Conservation (phyloP, 2,329 filamentous ascomycete genomes). For the Pyrenophora teres region DNA sequence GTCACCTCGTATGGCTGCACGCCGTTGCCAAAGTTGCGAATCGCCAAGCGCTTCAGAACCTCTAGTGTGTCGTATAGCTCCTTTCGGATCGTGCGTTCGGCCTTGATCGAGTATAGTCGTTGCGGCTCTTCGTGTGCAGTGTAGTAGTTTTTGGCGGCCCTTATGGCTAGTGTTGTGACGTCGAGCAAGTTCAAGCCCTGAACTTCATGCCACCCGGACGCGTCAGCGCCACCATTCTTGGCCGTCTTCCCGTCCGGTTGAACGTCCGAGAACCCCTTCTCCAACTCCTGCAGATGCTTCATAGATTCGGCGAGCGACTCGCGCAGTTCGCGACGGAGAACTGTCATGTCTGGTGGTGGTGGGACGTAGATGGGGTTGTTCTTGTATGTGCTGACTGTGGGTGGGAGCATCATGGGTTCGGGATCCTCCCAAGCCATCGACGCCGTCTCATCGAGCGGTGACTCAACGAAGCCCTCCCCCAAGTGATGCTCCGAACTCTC, state of each 20-base stretch:
- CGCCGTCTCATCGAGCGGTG: conserved; percentile 59
- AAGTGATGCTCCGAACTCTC: conserved; percentile 36
- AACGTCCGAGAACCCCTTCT: conserved; percentile 36
- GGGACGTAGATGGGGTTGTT: conserved; percentile 79
- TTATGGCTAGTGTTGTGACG: conserved; percentile 91
- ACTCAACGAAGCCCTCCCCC: conserved; percentile 53
- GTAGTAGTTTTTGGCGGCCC: conserved; percentile 95
- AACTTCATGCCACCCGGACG: conserved; percentile 78
- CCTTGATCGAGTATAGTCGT: conserved; percentile 81
- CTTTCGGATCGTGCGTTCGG: conserved; percentile 81
- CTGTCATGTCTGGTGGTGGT: conserved; percentile 79
- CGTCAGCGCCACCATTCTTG: conserved; percentile 34
- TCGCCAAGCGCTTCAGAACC: conserved; percentile 87
- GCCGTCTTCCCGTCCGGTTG: conserved; percentile 11
- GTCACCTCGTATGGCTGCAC: conserved; percentile 77
- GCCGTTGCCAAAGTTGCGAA: conserved; percentile 82
- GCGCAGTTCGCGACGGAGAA: conserved; percentile 73
- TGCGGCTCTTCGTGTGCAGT: conserved; percentile 88
- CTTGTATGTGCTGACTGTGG: conserved; percentile 94
- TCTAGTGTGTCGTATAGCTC: conserved; percentile 88
- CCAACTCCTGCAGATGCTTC: conserved; percentile 68
- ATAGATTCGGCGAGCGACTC: conserved; percentile 71
- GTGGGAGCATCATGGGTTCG: conserved; percentile 85
- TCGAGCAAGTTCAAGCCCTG: conserved; percentile 93
- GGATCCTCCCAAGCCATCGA: conserved; percentile 60